phyloP scores from a whole-genome alignment of 768 basidiomycete genomes.

The Pisolithus tinctorius region DNA sequence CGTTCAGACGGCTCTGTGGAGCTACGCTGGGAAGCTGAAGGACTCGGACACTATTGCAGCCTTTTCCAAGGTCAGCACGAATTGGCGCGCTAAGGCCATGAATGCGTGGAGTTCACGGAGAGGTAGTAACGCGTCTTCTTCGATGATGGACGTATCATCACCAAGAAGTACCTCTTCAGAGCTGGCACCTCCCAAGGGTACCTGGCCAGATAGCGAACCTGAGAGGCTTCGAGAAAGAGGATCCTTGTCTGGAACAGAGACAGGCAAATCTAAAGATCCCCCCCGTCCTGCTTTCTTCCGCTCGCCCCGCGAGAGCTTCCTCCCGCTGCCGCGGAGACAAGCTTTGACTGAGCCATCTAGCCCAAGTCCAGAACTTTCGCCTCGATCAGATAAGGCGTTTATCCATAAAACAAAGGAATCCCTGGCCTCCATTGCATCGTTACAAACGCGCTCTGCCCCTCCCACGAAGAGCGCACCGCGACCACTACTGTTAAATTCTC shows the following conservation, averaged over 20 bases:
- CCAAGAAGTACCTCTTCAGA: constrained; percentile 20
- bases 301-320: constrained; percentile 50
- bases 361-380: constrained; percentile 27
- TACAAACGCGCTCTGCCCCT: constrained; percentile 28
- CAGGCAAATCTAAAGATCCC: constrained; percentile 39
- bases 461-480: constrained; percentile 50
- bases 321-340: constrained; percentile 30
- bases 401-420: constrained; percentile 33
- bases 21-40: constrained; percentile 66
- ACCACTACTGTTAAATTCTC: constrained; percentile 59
- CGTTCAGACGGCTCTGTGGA: constrained; percentile 47
- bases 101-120: constrained; percentile 23
- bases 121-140: constrained; percentile 7
- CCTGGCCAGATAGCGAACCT: constrained; percentile 8
- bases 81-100: constrained; percentile 62
- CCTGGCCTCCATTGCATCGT: constrained; percentile 38
- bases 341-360: constrained; percentile 24
- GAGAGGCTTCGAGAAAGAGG: constrained; percentile 17
- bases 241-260: constrained; percentile 35
- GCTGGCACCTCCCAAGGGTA: constrained; percentile 6
- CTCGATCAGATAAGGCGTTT: constrained; percentile 18
- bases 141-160: constrained; percentile 4
- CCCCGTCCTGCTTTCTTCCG: constrained; percentile 52
- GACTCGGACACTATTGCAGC: constrained; percentile 68
- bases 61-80: constrained; percentile 67